These are phyloP conservation scores for Hericium coralloides DNA, from an alignment of 768 basidiomycete species.

Conservation along the genomic window DNA sequence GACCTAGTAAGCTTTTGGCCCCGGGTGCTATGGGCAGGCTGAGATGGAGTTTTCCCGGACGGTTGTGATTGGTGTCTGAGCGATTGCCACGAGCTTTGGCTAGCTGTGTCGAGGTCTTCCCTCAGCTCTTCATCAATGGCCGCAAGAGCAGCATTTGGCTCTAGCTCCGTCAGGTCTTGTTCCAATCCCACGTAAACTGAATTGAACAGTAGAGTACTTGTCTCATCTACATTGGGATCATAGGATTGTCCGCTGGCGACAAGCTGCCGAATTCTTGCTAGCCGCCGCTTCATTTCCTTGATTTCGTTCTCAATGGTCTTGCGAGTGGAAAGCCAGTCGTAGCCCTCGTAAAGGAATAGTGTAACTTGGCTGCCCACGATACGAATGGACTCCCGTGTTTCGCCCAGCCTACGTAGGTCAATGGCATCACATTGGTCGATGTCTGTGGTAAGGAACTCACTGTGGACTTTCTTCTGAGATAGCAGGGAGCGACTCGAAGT, in stretches of 20 bases:
- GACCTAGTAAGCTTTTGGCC: conserved; percentile 63
- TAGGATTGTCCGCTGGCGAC: conserved; percentile 85
- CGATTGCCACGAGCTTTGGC: conserved; percentile 88
- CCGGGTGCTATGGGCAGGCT: not conserved
- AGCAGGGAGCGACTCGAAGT: conserved; percentile 61
- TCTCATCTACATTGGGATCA: conserved; percentile 63
- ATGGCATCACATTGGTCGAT: conserved; percentile 4
- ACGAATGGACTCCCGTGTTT: conserved; percentile 33
- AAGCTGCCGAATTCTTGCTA: conserved; percentile 87
- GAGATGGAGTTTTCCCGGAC: conserved; percentile 14
- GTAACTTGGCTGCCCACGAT: conserved; percentile 53
- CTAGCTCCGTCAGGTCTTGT: conserved; percentile 62
- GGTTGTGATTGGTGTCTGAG: conserved; percentile 39
- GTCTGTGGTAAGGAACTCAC: conserved; percentile 28
- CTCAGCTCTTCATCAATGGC: conserved; percentile 90
- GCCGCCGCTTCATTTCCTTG: conserved; percentile 75
- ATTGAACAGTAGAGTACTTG: conserved; percentile 79
- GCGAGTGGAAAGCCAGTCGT: conserved; percentile 86
- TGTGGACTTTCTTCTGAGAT: conserved; percentile 31
- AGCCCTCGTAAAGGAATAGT: conserved; percentile 83
- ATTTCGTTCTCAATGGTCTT: conserved; percentile 82
- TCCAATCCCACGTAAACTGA: conserved; percentile 92
- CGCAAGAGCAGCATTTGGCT: conserved; percentile 70
- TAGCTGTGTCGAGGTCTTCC: conserved; percentile 62
- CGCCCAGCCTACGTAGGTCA: conserved; percentile 5